Conservation (phyloP, 202 grass and related monocot genomes). For the Panicum virgatum region DNA sequence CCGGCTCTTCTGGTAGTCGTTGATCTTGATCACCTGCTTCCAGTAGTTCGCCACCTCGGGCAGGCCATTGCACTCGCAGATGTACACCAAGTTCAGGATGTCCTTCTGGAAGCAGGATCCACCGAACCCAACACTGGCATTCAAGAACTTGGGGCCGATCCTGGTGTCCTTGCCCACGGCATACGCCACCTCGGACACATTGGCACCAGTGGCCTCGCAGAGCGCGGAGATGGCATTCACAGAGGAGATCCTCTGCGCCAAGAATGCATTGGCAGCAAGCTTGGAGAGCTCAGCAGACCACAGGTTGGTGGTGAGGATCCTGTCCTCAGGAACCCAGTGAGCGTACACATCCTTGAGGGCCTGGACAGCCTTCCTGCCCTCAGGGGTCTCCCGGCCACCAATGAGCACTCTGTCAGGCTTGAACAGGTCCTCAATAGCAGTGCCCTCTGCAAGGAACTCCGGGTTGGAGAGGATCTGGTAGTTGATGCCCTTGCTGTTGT, state of each 20-base stretch:
- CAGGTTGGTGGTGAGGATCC: constrained; percentile 83
- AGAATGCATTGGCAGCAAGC: constrained; percentile 74
- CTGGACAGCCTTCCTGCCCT: constrained; percentile 61
- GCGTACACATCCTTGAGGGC: constrained; percentile 71
- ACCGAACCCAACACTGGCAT: constrained; percentile 75
- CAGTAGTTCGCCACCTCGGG: constrained; percentile 89
- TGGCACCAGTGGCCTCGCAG: constrained; percentile 80
- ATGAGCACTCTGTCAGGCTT: constrained; percentile 81
- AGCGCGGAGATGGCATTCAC: constrained; percentile 82
- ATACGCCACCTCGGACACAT: constrained; percentile 65
- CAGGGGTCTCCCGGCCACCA: constrained; percentile 76
- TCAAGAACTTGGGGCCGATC: constrained; percentile 82
- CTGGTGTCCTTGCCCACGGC: constrained; percentile 76
- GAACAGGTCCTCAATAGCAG: constrained; percentile 63
- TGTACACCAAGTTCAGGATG: constrained; percentile 89
- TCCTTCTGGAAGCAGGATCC: constrained; percentile 92
- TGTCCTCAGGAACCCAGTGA: constrained; percentile 83
- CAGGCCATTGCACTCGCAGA: constrained; percentile 90
- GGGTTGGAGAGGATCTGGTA: constrained; percentile 93
- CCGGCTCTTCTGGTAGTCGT: constrained; percentile 88
- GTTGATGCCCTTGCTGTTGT: constrained; percentile 92
- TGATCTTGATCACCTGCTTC: constrained; percentile 95
- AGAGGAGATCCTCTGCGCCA: constrained; percentile 92
- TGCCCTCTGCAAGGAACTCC: constrained; percentile 82
- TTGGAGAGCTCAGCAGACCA: constrained; percentile 86